Evolutionary conservation across 169 alveolate genomes (phyloP), one percentile per base, ranked within the genome.

Genomic region (Plasmodium vivax): DNA sequence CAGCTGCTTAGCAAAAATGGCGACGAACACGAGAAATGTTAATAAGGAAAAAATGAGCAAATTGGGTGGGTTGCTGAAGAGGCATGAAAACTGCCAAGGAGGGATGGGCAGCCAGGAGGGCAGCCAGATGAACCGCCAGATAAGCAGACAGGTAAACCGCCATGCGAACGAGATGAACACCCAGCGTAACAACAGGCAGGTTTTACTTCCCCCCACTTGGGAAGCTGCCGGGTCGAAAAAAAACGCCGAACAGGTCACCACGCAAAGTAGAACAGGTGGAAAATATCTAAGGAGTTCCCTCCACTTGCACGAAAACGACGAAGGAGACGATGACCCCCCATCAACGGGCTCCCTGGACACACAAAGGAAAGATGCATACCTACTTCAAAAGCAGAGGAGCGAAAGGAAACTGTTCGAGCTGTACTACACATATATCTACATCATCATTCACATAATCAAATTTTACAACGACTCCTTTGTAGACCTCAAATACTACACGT

Each of bases 391-490:
- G 75, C 77, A 92, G 54, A 92, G 58, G 73, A 92, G 75, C 32
- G 95, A 92, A 92, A 34, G 83, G 68, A 92, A 92, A 51, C 38
- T 92, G 54, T 92, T 92, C 43, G 92, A 92, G 58, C 72, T 92
- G 58, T 92, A 92, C 84, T 92, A 92, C 51, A 82, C 72, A 81
- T 92, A 92, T 32, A 92, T 92, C 19, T 92, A 92, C 43, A 92
- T 92, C 16, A 92, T 92, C 75, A 32, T 92, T n/a, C 92, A 92
- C 43, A 92, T 92, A 36, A 83, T 92, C 27, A 83, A 92, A 71
- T 92, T 92, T 54, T 92, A 92, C 58, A 92, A 83, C 77, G 92
- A 92, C 10, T 82, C 92, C 23, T 92, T 92, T 81, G 85, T 73
- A 19, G 92, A 92, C 77, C 75, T 92, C 32, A 92, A 92, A 34